Evolutionary conservation across 1,284 basidiomycete genomes (phyloP).

Genomic region (Kwoniella shivajii): DNA sequence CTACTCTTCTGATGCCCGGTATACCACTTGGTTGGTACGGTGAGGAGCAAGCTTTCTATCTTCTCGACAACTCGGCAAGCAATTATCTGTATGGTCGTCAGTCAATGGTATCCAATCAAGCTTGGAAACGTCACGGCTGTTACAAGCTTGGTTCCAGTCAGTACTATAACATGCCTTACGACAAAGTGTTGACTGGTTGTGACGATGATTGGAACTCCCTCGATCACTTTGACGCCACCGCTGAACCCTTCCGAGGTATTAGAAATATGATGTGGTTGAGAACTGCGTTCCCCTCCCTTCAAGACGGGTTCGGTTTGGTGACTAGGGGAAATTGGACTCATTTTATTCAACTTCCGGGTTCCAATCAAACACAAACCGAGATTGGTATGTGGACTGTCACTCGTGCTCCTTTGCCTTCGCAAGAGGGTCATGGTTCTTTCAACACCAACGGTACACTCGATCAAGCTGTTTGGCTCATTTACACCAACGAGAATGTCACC

Average conservation of each 20-base stretch:
- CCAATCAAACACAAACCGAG: slow-evolving; percentile 74
- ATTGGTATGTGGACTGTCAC: slow-evolving; percentile 82
- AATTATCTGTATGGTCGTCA: slow-evolving; percentile 88
- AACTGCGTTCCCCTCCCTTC: slow-evolving; percentile 67
- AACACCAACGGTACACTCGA: slow-evolving; percentile 54
- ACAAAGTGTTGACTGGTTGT: slow-evolving; percentile 75
- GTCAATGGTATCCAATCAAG: slow-evolving; percentile 77
- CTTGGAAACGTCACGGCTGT: slow-evolving; percentile 90
- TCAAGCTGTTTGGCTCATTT: slow-evolving; percentile 76
- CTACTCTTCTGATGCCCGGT: slow-evolving; percentile 79
- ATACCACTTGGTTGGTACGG: slow-evolving; percentile 83
- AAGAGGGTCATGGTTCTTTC: slow-evolving; percentile 51
- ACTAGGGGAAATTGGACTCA: slow-evolving; percentile 81
- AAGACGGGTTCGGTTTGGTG: slow-evolving; percentile 79
- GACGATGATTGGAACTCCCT: slow-evolving; percentile 83
- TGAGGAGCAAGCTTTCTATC: slow-evolving; percentile 81
- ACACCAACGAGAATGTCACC: slow-evolving; percentile 78
- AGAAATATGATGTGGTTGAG: slow-evolving; percentile 73
- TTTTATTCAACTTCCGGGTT: slow-evolving; percentile 74
- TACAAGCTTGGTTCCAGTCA: slow-evolving; percentile 83
- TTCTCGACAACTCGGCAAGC: slow-evolving; percentile 76
- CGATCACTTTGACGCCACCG: slow-evolving; percentile 91
- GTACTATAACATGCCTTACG: slow-evolving; percentile 85
- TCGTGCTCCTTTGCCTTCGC: slow-evolving; percentile 62
- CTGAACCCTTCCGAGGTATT: slow-evolving; percentile 71